Conservation (phyloP, 306 rosid genomes). For the Sphenostylis stenocarpa region DNA sequence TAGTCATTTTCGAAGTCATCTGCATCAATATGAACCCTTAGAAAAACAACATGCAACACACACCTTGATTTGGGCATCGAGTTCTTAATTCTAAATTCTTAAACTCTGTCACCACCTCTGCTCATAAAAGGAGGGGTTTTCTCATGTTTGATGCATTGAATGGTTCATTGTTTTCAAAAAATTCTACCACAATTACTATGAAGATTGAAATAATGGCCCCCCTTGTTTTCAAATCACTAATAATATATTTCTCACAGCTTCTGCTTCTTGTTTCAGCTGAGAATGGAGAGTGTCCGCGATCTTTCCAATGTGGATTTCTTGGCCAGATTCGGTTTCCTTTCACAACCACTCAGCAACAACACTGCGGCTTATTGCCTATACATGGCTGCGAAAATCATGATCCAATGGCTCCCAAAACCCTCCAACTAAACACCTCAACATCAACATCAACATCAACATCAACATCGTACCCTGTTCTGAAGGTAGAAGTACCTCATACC, state of each 20-base stretch:
- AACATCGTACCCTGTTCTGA: neutral
- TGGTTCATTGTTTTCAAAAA: neutral
- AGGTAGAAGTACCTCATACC: neutral
- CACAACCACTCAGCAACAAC: neutral
- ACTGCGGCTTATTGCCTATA: slow-evolving; percentile 33
- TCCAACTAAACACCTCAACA: neutral
- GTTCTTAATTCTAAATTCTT: neutral
- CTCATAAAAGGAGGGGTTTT: neutral
- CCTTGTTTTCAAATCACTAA: neutral
- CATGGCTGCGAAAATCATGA: neutral
- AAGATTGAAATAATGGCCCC: neutral
- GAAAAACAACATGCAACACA: neutral
- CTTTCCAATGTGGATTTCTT: slow-evolving; percentile 7
- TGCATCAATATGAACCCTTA: neutral
- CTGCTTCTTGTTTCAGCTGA: slow-evolving; percentile 15
- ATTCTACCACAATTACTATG: no score
- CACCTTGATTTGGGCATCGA: neutral
- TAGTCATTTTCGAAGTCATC: neutral
- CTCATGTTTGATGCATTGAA: neutral
- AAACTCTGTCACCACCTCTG: neutral
- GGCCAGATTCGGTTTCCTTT: slow-evolving; percentile 33
- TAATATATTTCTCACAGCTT: neutral
- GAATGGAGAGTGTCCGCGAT: slow-evolving; percentile 15
- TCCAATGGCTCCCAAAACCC: neutral
- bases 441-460: neutral